Percentiles rank a stretch among this genome's conserved stretches.
Conservation (phyloP, 2,329 filamentous ascomycete genomes). For the Zasmidium cellare region DNA sequence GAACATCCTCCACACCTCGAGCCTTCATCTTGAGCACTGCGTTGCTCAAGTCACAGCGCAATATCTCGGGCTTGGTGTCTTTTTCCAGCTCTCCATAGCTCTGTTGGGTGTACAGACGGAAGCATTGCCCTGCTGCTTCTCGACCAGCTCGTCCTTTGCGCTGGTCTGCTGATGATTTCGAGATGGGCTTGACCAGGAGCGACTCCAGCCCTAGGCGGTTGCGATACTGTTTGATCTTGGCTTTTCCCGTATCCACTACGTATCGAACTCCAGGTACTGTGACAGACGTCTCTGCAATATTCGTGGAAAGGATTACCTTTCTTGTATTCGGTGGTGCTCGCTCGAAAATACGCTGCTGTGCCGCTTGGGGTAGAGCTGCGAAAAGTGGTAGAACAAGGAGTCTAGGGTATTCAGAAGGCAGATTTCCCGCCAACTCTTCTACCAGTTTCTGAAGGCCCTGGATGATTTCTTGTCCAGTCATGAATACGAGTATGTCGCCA, state of each 20-base stretch:
- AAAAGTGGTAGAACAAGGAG: conserved; percentile 77
- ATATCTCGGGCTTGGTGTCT: conserved; percentile 81
- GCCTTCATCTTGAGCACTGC: conserved; percentile 93
- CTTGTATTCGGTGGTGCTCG: conserved; percentile 72
- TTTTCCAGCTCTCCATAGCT: conserved; percentile 70
- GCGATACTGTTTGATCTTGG: conserved; percentile 90
- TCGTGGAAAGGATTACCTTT: conserved; percentile 90
- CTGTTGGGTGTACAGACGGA: conserved; percentile 79
- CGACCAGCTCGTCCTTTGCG: conserved; percentile 87
- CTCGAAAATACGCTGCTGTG: conserved; percentile 83
- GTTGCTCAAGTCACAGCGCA: conserved; percentile 83
- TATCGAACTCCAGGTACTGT: conserved; percentile 91
- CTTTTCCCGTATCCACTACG: conserved; percentile 90
- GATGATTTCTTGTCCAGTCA: conserved; percentile 91
- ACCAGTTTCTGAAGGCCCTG: conserved; percentile 77
- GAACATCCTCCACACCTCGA: conserved; percentile 77
- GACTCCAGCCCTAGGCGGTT: conserved; percentile 84
- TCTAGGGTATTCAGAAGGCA: conserved; percentile 53
- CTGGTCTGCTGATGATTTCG: conserved; percentile 89
- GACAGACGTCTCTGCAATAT: conserved; percentile 98
- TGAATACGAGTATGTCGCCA: conserved; percentile 88
- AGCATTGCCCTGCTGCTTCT: conserved; percentile 89
- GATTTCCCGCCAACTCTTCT: conserved; percentile 72
- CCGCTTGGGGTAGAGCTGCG: conserved; percentile 81
- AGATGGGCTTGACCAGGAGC: conserved; percentile 84